phyloP scores from a whole-genome alignment of 345 rosid genomes.

The Bruguiera sexangula region DNA sequence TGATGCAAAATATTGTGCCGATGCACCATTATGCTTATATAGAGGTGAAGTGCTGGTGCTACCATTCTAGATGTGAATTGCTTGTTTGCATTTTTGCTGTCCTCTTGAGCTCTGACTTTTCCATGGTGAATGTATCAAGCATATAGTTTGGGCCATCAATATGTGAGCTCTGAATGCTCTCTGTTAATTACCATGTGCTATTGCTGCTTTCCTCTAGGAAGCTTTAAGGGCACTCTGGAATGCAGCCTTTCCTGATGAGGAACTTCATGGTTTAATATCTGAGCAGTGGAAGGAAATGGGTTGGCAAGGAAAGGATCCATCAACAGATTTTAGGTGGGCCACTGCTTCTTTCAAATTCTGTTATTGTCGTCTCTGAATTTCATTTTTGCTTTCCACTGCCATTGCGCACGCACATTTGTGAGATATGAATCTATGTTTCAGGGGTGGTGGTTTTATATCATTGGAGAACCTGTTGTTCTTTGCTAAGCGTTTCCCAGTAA shows the following conservation, averaged over 20 bases:
- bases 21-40: too few relatives aligned
- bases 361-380: slow-evolving; percentile 2
- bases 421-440: slow-evolving; percentile 36
- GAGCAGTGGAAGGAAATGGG: slow-evolving; percentile 99
- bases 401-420: neutral
- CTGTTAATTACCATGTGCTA: slow-evolving; percentile 5
- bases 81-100: neutral
- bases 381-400: neutral
- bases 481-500: slow-evolving; percentile 79
- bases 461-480: slow-evolving; percentile 93
- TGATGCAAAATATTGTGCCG: neutral
- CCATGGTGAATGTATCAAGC: neutral
- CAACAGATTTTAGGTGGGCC: slow-evolving; percentile 91
- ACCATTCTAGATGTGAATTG: neutral
- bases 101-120: neutral
- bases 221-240: slow-evolving; percentile 85
- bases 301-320: slow-evolving; percentile 99
- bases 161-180: neutral
- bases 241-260: slow-evolving; percentile 89
- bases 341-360: neutral
- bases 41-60: neutral
- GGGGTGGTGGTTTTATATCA: slow-evolving; percentile 99
- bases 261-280: slow-evolving; percentile 77
- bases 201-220: slow-evolving; percentile 51
- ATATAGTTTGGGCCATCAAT: neutral